Conservation (phyloP, 1,284 basidiomycete species). For the Xerocomus cyaneibrunnescens region DNA sequence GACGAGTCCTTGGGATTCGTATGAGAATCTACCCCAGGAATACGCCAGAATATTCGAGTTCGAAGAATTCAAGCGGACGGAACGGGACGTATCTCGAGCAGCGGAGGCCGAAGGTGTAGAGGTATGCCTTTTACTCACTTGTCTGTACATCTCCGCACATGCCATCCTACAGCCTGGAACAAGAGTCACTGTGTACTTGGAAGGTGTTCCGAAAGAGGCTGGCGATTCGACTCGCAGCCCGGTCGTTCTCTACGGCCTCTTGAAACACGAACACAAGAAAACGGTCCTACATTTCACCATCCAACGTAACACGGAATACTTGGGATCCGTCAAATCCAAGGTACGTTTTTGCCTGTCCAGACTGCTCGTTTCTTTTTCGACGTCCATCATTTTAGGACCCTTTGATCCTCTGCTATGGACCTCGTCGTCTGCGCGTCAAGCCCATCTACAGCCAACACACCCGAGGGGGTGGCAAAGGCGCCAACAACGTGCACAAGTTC, state of each 20-base stretch:
- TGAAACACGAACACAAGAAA: slow-evolving; percentile 97
- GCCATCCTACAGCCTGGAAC: slow-evolving; percentile 62
- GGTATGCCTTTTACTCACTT: slow-evolving; percentile 41
- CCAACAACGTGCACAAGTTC: slow-evolving; percentile 98
- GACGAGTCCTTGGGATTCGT: slow-evolving; percentile 97
- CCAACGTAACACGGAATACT: slow-evolving; percentile 95
- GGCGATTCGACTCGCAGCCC: slow-evolving; percentile 41
- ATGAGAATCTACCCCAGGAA: slow-evolving; percentile 92
- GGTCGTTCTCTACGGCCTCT: slow-evolving; percentile 78
- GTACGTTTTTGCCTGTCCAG: slow-evolving; percentile 39
- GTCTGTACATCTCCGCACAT: background rate
- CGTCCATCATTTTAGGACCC: slow-evolving; percentile 61
- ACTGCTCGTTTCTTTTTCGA: background rate
- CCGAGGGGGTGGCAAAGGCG: slow-evolving; percentile 83
- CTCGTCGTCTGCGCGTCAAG: slow-evolving; percentile 79
- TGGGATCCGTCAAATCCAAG: slow-evolving; percentile 88
- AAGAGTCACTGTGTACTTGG: slow-evolving; percentile 73
- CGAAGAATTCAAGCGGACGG: slow-evolving; percentile 90
- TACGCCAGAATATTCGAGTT: slow-evolving; percentile 98
- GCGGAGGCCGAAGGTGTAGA: slow-evolving; percentile 62
- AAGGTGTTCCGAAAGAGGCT: slow-evolving; percentile 66
- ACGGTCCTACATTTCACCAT: slow-evolving; percentile 92
- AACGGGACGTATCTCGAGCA: slow-evolving; percentile 68
- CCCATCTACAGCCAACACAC: slow-evolving; percentile 94
- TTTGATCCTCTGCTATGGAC: slow-evolving; percentile 86